Conservation (phyloP, 495 filamentous ascomycete genomes). For the Haplographium delicatum region DNA sequence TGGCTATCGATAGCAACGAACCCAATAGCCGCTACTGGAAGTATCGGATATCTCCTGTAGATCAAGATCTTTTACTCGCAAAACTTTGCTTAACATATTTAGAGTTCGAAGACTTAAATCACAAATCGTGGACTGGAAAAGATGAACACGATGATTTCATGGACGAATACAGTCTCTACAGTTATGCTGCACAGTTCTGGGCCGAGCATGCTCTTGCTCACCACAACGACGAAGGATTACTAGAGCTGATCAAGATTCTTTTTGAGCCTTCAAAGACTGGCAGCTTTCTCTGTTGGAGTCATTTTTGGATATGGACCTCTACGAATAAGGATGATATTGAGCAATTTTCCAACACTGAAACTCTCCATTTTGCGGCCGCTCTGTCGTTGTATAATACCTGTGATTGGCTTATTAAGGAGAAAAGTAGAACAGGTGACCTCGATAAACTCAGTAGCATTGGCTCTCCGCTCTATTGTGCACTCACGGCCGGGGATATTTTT, state of each 20-base stretch:
- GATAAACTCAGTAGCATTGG: slow-evolving; percentile 3
- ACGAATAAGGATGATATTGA: background rate
- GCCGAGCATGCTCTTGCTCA: background rate
- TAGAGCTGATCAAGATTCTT: background rate
- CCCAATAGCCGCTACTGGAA: background rate
- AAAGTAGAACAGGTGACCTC: background rate
- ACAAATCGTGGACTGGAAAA: background rate
- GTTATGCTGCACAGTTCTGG: background rate
- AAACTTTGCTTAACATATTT: slow-evolving; percentile 5
- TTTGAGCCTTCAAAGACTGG: slow-evolving; percentile 7
- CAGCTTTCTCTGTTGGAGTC: slow-evolving; percentile 4
- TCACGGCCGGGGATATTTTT: background rate
- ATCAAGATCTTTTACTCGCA: background rate
- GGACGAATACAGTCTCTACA: background rate
- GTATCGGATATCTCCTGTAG: background rate
- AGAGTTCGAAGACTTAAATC: background rate
- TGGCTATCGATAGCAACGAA: background rate
- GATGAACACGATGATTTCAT: background rate
- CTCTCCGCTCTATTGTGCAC: background rate
- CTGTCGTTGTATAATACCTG: background rate
- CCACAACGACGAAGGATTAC: background rate
- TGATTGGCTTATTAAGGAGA: slow-evolving; percentile 1
- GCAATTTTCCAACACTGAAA: background rate
- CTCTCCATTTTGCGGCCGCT: slow-evolving; percentile 5
- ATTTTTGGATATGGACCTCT: background rate